phyloP scores from a whole-genome alignment of 805 yeast species.

The Myxozyma neotropica region DNA sequence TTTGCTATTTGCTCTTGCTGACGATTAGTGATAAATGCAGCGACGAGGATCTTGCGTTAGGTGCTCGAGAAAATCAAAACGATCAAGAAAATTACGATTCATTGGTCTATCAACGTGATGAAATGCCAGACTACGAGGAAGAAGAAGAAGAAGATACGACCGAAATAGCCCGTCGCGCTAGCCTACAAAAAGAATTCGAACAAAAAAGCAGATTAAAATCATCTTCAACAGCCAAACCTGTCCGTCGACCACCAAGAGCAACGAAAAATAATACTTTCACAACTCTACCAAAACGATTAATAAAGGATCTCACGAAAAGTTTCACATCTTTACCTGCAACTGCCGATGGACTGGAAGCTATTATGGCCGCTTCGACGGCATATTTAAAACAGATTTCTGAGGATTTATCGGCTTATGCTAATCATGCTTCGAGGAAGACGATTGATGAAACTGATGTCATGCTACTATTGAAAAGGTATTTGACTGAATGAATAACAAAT shows the following conservation, averaged over 20 bases:
- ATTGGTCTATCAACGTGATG: not conserved
- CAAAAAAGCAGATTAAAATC: slow-evolving; percentile 1
- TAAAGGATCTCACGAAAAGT: slow-evolving; percentile 11
- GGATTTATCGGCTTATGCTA: slow-evolving; percentile 43
- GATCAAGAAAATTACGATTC: not conserved
- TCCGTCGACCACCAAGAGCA: too few species aligned
- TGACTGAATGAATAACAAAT: not conserved
- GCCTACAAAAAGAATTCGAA: slow-evolving; percentile 2
- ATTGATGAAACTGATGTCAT: slow-evolving; percentile 40
- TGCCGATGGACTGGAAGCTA: slow-evolving; percentile 35
- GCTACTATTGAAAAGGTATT: slow-evolving; percentile 33
- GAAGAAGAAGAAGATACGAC: not conserved
- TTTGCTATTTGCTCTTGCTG: not conserved
- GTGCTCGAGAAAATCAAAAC: not conserved
- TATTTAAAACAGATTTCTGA: slow-evolving; percentile 40
- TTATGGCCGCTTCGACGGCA: slow-evolving; percentile 38
- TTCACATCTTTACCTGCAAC: slow-evolving; percentile 11
- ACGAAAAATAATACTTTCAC: not conserved
- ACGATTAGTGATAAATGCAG: not conserved
- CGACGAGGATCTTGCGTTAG: not conserved
- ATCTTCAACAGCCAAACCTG: not conserved
- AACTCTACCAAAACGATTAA: slow-evolving; percentile 3
- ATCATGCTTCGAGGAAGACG: slow-evolving; percentile 41
- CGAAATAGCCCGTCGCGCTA: not conserved
- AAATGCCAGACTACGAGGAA: not conserved